Conservation (phyloP, 352 stramenopile species). For the Elongisporangium senticosum region DNA sequence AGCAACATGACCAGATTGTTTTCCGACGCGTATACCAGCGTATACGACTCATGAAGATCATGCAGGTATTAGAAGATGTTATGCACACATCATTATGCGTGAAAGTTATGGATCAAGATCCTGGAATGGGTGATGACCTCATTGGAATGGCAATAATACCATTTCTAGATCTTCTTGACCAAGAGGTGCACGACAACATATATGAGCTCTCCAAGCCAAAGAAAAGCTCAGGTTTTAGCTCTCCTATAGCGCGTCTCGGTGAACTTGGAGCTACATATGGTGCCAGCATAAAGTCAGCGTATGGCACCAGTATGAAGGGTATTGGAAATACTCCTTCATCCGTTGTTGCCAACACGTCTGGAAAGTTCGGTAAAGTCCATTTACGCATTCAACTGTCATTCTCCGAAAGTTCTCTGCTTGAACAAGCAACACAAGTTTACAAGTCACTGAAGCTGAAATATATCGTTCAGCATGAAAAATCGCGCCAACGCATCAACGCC, state of each 20-base stretch:
- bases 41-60: conserved; percentile 47
- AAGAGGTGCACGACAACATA: conserved; percentile 43
- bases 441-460: conserved; percentile 58
- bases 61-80: conserved; percentile 54
- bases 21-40: conserved; percentile 47
- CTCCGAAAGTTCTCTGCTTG: conserved; percentile 54
- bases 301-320: not conserved
- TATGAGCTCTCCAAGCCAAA: conserved; percentile 45
- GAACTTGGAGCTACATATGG: not conserved
- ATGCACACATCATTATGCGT: conserved; percentile 50
- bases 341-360: not conserved
- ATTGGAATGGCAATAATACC: conserved; percentile 57
- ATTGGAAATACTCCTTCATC: not conserved
- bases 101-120: conserved; percentile 53
- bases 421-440: conserved; percentile 59
- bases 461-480: conserved; percentile 48
- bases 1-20: conserved; percentile 45
- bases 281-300: not conserved
- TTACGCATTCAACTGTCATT: conserved; percentile 43
- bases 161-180: conserved; percentile 62
- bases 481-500: conserved; percentile 47
- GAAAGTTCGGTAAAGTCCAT: conserved; percentile 30
- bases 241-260: not conserved
- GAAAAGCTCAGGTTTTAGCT: not conserved
- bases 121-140: conserved; percentile 33